These are phyloP conservation scores for Andrographis paniculata DNA, from an alignment of 305 asterid species.

Conservation along the genomic window DNA sequence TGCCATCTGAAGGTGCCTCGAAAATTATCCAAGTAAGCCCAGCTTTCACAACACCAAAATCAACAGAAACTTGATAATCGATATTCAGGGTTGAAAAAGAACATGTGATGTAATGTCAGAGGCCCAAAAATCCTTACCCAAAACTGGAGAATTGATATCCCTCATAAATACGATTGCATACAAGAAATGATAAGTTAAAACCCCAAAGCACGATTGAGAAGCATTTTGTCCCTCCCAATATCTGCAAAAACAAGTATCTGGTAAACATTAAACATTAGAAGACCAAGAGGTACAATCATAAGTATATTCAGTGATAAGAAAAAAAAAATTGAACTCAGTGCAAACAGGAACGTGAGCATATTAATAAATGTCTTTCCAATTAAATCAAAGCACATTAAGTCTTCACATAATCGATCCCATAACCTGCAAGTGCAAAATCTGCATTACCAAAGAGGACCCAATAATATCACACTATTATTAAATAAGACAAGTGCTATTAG, in stretches of 20 bases:
- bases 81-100: slow-evolving; percentile 8
- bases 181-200: slow-evolving; percentile 69
- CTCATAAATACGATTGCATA: slow-evolving; percentile 79
- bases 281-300: slow-evolving; percentile 13
- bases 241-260: slow-evolving; percentile 54
- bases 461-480: not conserved
- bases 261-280: slow-evolving; percentile 41
- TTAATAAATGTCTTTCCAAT: too few relatives aligned
- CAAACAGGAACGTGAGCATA: slow-evolving; percentile 6
- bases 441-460: not conserved
- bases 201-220: slow-evolving; percentile 64
- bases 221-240: slow-evolving; percentile 71
- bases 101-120: slow-evolving; percentile 14
- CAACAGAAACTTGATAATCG: slow-evolving; percentile 16
- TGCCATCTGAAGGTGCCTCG: slow-evolving; percentile 99
- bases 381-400: too few relatives aligned
- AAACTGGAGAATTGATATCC: slow-evolving; percentile 82
- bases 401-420: too few relatives aligned
- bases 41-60: slow-evolving; percentile 40
- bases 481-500: not conserved
- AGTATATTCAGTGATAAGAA: slow-evolving; percentile 4
- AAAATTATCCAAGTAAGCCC: slow-evolving; percentile 73
- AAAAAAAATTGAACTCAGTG: slow-evolving; percentile 5
- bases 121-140: slow-evolving; percentile 47
- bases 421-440: too few relatives aligned